Conservation (phyloP, 192 early-diverging fungal species). For the Mortierella claussenii region DNA sequence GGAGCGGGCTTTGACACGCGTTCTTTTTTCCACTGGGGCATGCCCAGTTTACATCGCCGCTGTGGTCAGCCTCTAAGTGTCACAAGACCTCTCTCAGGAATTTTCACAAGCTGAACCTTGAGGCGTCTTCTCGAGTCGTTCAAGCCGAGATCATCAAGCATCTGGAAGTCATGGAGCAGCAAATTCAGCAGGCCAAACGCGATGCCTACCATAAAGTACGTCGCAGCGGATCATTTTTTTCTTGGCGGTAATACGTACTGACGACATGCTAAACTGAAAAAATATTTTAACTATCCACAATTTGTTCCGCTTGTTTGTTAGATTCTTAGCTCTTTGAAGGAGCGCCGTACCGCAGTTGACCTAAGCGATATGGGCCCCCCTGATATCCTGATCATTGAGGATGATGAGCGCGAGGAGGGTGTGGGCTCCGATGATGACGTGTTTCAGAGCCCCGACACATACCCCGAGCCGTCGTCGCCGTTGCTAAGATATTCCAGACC, state of each 20-base stretch:
- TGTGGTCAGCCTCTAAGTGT: conserved; percentile 25
- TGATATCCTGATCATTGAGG: neutral
- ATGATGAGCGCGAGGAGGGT: neutral
- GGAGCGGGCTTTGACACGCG: neutral
- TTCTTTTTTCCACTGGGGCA: neutral
- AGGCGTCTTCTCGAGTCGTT: neutral
- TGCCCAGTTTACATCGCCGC: conserved; percentile 35
- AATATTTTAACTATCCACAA: too few relatives aligned
- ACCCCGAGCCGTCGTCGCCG: conserved; percentile 20
- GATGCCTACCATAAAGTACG: conserved; percentile 32
- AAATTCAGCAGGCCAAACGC: conserved; percentile 32
- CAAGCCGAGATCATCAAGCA: conserved; percentile 21
- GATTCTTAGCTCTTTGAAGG: conserved; percentile 17
- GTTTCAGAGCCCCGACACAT: neutral
- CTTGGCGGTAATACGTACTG: too few relatives aligned
- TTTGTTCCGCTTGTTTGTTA: too few relatives aligned
- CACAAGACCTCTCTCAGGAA: conserved; percentile 16
- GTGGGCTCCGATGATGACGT: neutral
- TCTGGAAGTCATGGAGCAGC: conserved; percentile 18
- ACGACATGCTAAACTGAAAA: too few relatives aligned
- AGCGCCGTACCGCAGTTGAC: conserved; percentile 13
- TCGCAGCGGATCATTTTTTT: too few relatives aligned
- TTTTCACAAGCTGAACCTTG: neutral
- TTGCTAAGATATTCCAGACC: conserved; percentile 11
- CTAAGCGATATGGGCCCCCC: neutral